These are phyloP conservation scores for Cucurbitaria berberidis DNA, from an alignment of 2,329 filamentous ascomycete species.

Conservation along the genomic window DNA sequence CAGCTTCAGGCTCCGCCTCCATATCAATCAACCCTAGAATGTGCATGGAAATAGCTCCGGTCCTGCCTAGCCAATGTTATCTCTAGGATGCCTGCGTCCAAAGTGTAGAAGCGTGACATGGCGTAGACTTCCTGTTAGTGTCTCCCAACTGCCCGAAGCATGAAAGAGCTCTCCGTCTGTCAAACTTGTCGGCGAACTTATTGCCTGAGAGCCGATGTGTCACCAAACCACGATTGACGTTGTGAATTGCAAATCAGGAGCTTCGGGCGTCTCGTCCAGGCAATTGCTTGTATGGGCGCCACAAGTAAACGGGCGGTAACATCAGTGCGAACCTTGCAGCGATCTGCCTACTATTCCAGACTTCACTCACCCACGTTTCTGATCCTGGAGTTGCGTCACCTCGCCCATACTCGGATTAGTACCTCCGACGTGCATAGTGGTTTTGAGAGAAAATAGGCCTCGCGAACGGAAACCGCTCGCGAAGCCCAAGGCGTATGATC, in stretches of 20 bases:
- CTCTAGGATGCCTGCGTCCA: neutral
- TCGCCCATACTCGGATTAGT: neutral
- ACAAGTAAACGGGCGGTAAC: neutral
- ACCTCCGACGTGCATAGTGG: neutral
- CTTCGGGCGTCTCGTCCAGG: neutral
- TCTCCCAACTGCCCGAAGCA: too few species aligned
- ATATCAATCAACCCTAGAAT: neutral
- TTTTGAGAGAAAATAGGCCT: neutral
- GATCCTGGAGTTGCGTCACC: neutral
- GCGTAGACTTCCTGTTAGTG: neutral
- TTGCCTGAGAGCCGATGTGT: neutral
- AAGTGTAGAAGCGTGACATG: neutral
- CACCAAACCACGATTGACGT: neutral
- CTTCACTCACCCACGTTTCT: neutral
- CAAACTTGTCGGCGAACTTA: neutral
- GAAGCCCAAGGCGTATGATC: neutral
- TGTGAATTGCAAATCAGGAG: neutral
- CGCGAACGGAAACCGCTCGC: neutral
- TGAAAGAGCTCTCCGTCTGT: too few species aligned
- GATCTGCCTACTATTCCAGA: neutral
- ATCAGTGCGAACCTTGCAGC: neutral
- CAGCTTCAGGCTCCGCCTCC: neutral
- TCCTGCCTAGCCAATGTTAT: neutral
- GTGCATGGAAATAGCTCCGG: neutral
- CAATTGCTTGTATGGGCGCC: neutral